Evolutionary conservation across 371 early-diverging fungal genomes (phyloP).

Genomic region (Entomophthora muscae): DNA sequence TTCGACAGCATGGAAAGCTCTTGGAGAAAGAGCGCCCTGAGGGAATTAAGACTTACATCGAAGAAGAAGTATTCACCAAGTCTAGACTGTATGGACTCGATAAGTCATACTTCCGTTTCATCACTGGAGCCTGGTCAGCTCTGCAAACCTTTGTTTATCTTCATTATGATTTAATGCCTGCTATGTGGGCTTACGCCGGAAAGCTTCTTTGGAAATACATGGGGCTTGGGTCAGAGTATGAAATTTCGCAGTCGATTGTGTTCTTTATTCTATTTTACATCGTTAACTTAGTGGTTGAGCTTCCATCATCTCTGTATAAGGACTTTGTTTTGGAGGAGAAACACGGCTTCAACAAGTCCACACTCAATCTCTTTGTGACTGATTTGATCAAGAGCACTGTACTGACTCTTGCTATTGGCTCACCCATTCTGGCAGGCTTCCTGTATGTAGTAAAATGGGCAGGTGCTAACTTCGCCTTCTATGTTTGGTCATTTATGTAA

Average conservation of each 20-base stretch:
- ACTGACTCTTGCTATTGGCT: slow-evolving; percentile 48
- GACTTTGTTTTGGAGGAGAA: slow-evolving; percentile 90
- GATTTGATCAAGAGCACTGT: slow-evolving; percentile 64
- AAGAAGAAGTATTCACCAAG: slow-evolving; percentile 54
- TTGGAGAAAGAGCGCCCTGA: slow-evolving; percentile 39
- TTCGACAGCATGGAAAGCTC: slow-evolving; percentile 57
- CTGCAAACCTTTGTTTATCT: slow-evolving; percentile 44
- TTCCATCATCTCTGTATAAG: slow-evolving; percentile 72
- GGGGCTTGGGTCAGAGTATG: slow-evolving; percentile 49
- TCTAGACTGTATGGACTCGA: slow-evolving; percentile 75
- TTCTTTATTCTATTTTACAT: slow-evolving; percentile 44
- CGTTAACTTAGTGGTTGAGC: slow-evolving; percentile 38
- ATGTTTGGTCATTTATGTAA: slow-evolving; percentile 76
- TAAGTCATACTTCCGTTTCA: slow-evolving; percentile 61
- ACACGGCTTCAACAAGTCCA: slow-evolving; percentile 97
- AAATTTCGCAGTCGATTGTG: slow-evolving; percentile 70
- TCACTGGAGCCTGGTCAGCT: slow-evolving; percentile 35
- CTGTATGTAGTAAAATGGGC: slow-evolving; percentile 64
- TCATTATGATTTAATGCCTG: slow-evolving; percentile 47
- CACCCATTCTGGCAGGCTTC: slow-evolving; percentile 64
- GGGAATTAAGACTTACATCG: slow-evolving; percentile 39
- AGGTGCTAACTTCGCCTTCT: slow-evolving; percentile 75
- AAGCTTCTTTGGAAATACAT: slow-evolving; percentile 21
- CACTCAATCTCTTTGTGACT: slow-evolving; percentile 53
- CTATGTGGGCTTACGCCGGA: slow-evolving; percentile 52